A percentile compares a stretch with the other conserved stretches of the same genome.
Conservation (phyloP, 371 early-diverging fungal species). For the Rhizopus sp. region DNA sequence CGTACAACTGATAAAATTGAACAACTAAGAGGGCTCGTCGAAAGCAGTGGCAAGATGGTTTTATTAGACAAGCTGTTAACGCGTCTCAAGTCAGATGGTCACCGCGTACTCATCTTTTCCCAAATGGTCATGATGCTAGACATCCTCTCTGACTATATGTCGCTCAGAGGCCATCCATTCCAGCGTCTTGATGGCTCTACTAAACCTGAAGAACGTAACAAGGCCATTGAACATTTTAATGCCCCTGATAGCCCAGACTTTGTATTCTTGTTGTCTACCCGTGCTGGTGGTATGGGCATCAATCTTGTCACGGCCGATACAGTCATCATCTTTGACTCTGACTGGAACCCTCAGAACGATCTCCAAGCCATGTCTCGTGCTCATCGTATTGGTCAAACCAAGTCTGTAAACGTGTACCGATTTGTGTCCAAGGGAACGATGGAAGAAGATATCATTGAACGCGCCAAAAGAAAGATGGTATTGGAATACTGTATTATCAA, state of each 20-base stretch:
- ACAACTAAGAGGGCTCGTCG: conserved; percentile 77
- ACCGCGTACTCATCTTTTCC: conserved; percentile 94
- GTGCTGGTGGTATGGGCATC: conserved; percentile 99
- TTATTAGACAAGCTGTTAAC: conserved; percentile 91
- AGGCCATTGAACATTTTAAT: conserved; percentile 98
- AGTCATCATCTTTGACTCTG: conserved; percentile 99
- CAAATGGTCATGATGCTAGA: conserved; percentile 96
- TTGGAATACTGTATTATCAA: conserved; percentile 97
- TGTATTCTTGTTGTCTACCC: conserved; percentile 97
- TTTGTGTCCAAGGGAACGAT: conserved; percentile 98
- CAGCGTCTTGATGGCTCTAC: conserved; percentile 98
- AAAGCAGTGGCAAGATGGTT: conserved; percentile 94
- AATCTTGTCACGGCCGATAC: conserved; percentile 99
- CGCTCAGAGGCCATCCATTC: conserved; percentile 81
- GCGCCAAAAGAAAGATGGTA: conserved; percentile 98
- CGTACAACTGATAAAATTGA: conserved; percentile 66
- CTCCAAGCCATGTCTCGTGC: conserved; percentile 99
- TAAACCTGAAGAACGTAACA: conserved; percentile 89
- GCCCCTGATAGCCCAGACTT: conserved; percentile 96
- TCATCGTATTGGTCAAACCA: conserved; percentile 99
- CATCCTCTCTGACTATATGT: conserved; percentile 91
- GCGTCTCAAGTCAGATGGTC: conserved; percentile 84
- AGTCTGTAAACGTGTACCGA: conserved; percentile 97
- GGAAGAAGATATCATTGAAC: conserved; percentile 98
- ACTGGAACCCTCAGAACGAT: conserved; percentile 99